phyloP scores from a whole-genome alignment of 139 green algal species.

The Trebouxia sp. region DNA sequence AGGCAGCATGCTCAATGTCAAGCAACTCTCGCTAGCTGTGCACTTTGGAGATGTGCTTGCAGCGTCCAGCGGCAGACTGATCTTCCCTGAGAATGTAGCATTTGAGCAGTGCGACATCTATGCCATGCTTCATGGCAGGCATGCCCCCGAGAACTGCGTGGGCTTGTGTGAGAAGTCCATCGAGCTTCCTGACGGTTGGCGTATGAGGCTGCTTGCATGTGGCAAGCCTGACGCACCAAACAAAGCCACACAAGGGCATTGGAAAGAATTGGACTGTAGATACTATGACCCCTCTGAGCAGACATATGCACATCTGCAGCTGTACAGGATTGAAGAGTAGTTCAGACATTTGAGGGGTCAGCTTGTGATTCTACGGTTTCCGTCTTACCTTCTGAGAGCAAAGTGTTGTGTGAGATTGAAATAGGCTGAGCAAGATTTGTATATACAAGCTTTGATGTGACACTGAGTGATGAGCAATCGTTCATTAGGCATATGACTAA shows the following conservation, averaged over 20 bases:
- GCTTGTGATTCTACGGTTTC: background rate
- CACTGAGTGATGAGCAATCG: too few relatives aligned
- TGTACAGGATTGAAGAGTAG: background rate
- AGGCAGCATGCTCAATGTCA: background rate
- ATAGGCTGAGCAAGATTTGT: too few relatives aligned
- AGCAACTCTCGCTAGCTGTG: background rate
- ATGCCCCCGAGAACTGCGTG: background rate
- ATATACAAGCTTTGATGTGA: too few relatives aligned
- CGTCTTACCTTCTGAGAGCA: background rate
- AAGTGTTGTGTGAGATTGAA: too few relatives aligned
- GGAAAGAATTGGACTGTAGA: background rate
- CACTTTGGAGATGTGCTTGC: background rate
- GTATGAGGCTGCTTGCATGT: background rate
- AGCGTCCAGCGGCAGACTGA: background rate
- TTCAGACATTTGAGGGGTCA: background rate
- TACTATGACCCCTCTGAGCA: slow-evolving; percentile 20
- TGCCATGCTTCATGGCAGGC: slow-evolving; percentile 5
- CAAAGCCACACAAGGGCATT: background rate
- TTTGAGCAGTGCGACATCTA: background rate
- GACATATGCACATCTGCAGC: background rate
- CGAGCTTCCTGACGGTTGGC: background rate
- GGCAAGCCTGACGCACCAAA: background rate
- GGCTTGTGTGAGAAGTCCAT: background rate
- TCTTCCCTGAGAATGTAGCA: background rate
- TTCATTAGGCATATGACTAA: too few relatives aligned